Evolutionary conservation across 139 green algal genomes (phyloP), one percentile per base, ranked within the genome.

Genomic region (Chlorella sp.): DNA sequence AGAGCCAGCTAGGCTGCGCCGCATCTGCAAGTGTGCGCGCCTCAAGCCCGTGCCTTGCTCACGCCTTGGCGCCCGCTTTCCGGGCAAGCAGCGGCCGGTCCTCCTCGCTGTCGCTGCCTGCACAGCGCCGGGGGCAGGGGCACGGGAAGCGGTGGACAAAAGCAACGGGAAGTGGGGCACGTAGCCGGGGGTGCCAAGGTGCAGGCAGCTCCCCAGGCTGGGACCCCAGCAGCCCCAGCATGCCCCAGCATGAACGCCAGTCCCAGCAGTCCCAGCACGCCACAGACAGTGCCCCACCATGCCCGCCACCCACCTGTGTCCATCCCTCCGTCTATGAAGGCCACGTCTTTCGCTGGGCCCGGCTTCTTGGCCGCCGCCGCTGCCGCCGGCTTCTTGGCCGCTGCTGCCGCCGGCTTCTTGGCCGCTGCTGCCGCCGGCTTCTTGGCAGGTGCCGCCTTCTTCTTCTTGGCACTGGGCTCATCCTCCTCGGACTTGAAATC

Each of bases 321-420:
- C 71, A 92, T 26, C 0, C 89, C 89, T 37, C 89, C 89, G 76
- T 92, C 89, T 71, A 36, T n/a, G 53, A 92, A 92, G 2, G 89
- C 89, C 48, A 87, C 75, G 61, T 87, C 89, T 16, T 73, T 68
- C 37, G 39, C 28, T 7, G 57, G 85, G 36, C 87, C 82, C 22
- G 87, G 85, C 79, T 86, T 88, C 28, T 26, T 37, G 37, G 34
- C 39, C 1, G 84, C 84, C 60, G 85, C 48, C 48, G 48, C 76
- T 66, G 73, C n/a, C 30, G 53, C 9, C 36, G 40, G 39, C 83
- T 66, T 64, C 83, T 87, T 87, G 60, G n/a, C 7, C 48, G 48
- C 48, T 57, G 48, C 76, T 66, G 73, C n/a, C 30, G 53, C 9
- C 36, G 40, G 39, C 83, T 66, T 64, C 83, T 87, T 87, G 60